phyloP scores from a whole-genome alignment of 805 yeast species.

The Ogataea paradorogensis region DNA sequence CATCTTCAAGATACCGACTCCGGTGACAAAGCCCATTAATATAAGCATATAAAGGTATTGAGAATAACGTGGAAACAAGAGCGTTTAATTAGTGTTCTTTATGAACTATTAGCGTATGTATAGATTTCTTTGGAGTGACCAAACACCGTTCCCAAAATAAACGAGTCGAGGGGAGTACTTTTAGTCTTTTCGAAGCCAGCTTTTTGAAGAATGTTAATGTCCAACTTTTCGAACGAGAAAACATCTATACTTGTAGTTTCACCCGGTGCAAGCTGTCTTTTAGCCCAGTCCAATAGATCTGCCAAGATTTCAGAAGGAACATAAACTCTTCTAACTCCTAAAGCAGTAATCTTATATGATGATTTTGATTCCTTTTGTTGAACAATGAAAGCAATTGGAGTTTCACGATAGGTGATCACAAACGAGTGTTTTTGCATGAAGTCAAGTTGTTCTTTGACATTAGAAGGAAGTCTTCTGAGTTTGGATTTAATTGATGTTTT shows the following conservation, averaged over 20 bases:
- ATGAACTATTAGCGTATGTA: constrained; percentile 3
- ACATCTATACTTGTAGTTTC: constrained; percentile 43
- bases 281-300: constrained; percentile 63
- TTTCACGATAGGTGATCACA: constrained; percentile 59
- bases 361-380: constrained; percentile 34
- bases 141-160: constrained; percentile 15
- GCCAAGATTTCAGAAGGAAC: constrained; percentile 58
- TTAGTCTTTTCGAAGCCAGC: constrained; percentile 44
- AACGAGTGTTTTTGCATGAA: constrained; percentile 46
- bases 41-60: background rate
- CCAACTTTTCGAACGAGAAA: constrained; percentile 48
- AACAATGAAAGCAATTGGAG: constrained; percentile 65
- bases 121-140: constrained; percentile 24
- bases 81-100: constrained; percentile 2
- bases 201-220: constrained; percentile 36
- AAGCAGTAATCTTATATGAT: constrained; percentile 46
- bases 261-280: constrained; percentile 40
- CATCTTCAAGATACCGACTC: constrained; percentile 21
- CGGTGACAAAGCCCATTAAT: constrained; percentile 4
- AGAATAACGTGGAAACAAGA: background rate
- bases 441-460: constrained; percentile 16
- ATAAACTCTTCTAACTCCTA: constrained; percentile 69
- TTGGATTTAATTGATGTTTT: constrained; percentile 5
- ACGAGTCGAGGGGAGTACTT: constrained; percentile 5
- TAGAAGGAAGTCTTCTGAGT: constrained; percentile 16